Percentiles rank a stretch among this genome's conserved stretches.
phyloP scores from a whole-genome alignment of 108 stramenopile species.

The Nitzschia sp. region DNA sequence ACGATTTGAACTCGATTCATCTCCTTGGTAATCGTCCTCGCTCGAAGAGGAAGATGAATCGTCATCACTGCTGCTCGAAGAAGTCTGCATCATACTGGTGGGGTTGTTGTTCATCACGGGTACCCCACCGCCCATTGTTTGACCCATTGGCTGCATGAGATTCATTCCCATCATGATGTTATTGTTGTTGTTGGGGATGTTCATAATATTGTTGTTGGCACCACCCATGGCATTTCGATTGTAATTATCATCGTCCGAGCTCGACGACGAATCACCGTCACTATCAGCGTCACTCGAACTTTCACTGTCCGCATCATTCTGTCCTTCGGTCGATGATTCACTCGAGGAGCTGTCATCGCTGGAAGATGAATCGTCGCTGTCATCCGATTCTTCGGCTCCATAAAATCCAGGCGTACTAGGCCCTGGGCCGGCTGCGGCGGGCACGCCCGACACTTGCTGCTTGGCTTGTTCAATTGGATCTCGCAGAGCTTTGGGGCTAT shows the following conservation, averaged over 20 bases:
- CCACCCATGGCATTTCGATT: background rate
- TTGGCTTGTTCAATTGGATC: slow-evolving; percentile 51
- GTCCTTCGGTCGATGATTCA: slow-evolving; percentile 2
- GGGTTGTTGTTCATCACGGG: background rate
- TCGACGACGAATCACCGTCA: slow-evolving; percentile 32
- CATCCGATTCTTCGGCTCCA: slow-evolving; percentile 1
- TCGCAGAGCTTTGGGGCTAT: slow-evolving; percentile 80
- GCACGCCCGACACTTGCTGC: slow-evolving; percentile 21
- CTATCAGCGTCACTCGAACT: slow-evolving; percentile 38
- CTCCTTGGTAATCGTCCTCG: slow-evolving; percentile 3
- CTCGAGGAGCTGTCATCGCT: slow-evolving; percentile 31
- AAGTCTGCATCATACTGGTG: background rate
- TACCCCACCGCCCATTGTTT: background rate
- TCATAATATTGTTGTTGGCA: background rate
- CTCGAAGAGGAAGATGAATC: slow-evolving; percentile 5
- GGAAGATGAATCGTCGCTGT: slow-evolving; percentile 42
- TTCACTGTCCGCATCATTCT: slow-evolving; percentile 42
- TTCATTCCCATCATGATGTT: slow-evolving; percentile 7
- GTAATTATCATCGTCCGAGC: slow-evolving; percentile 17
- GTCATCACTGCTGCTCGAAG: slow-evolving; percentile 2
- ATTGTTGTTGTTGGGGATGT: background rate
- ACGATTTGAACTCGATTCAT: slow-evolving; percentile 1
- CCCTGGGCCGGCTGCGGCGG: slow-evolving; percentile 8
- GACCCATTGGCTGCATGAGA: background rate
- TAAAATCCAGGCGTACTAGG: slow-evolving; percentile 34